Conservation (phyloP, 305 asterid species). For the Plantago rigida region DNA sequence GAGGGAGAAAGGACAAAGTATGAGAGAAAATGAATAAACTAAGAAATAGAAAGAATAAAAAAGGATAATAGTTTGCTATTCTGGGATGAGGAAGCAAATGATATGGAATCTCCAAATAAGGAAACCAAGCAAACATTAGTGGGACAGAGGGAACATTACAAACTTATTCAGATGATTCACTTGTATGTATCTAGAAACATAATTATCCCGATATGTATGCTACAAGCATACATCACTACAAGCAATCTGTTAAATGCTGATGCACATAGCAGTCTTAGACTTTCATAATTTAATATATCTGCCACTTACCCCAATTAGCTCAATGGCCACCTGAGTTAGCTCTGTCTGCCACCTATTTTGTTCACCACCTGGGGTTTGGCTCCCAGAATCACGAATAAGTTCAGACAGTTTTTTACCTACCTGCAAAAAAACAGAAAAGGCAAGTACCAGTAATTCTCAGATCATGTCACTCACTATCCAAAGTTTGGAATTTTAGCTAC, state of each 20-base stretch:
- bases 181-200: background rate
- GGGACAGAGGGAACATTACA: too few relatives aligned
- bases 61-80: too few relatives aligned
- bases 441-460: slow-evolving; percentile 11
- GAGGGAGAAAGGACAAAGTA: too few relatives aligned
- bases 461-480: background rate
- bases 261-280: background rate
- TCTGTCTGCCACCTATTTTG: slow-evolving; percentile 93
- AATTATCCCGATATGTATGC: background rate
- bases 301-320: slow-evolving; percentile 78
- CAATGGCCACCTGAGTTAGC: slow-evolving; percentile 87
- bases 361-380: slow-evolving; percentile 72
- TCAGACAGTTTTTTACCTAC: slow-evolving; percentile 87
- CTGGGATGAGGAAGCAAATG: too few relatives aligned
- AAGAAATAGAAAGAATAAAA: too few relatives aligned
- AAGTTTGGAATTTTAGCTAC: too few relatives aligned
- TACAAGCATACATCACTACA: slow-evolving; percentile 3
- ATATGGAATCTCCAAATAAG: too few relatives aligned
- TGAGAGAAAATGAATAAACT: too few relatives aligned
- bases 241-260: slow-evolving; percentile 5
- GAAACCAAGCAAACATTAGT: too few relatives aligned
- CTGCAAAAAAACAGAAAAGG: slow-evolving; percentile 36
- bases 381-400: slow-evolving; percentile 91
- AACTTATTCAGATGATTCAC: background rate
- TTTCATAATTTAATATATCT: slow-evolving; percentile 3